These are phyloP conservation scores for Scheffersomyces illinoinensis DNA, from an alignment of 1,139 yeast genomes.

Conservation along the genomic window DNA sequence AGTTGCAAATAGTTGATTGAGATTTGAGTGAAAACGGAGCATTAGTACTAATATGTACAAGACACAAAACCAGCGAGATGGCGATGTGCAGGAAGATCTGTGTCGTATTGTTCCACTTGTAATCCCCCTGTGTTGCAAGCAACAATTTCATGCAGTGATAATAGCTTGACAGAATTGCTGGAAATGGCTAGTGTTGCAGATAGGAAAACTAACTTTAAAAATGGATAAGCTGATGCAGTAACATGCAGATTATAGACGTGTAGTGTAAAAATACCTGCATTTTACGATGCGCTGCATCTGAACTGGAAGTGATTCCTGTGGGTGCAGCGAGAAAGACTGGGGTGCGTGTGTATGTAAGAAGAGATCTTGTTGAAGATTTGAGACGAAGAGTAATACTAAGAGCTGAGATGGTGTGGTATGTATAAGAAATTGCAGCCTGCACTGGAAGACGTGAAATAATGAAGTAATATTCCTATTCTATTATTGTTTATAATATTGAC, in stretches of 20 bases:
- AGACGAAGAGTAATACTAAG: background rate
- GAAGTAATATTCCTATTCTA: background rate
- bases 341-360: background rate
- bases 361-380: background rate
- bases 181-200: background rate
- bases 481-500: too few species aligned
- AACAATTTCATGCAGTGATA: background rate
- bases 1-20: too few species aligned
- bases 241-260: background rate
- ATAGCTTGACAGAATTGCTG: background rate
- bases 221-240: background rate
- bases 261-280: background rate
- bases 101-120: background rate
- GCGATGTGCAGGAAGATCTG: background rate
- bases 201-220: background rate
- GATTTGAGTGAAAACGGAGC: background rate
- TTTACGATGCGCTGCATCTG: background rate
- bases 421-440: background rate
- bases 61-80: background rate
- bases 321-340: background rate
- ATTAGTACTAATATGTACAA: background rate
- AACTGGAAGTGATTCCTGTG: background rate
- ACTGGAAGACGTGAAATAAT: background rate
- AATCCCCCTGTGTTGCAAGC: background rate
- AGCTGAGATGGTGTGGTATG: background rate